phyloP scores from a whole-genome alignment of 1,139 yeast species.

The Diutina mesorugosa region DNA sequence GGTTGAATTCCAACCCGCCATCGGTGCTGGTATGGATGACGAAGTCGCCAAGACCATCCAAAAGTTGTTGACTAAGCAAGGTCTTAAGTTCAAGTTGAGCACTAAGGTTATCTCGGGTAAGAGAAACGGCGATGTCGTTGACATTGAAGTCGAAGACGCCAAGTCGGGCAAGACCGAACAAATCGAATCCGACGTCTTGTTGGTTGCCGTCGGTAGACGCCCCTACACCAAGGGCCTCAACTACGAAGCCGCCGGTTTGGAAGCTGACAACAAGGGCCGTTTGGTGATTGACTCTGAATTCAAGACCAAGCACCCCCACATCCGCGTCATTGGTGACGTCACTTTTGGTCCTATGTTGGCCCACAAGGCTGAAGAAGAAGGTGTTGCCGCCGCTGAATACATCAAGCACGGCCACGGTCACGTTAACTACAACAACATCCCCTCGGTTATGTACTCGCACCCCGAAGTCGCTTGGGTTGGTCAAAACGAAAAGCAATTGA shows the following conservation, averaged over 20 bases:
- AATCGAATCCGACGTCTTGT: constrained; percentile 80
- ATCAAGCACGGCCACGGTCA: constrained; percentile 92
- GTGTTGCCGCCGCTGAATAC: constrained; percentile 88
- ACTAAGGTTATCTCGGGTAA: constrained; percentile 84
- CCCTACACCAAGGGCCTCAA: constrained; percentile 88
- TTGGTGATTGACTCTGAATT: constrained; percentile 88
- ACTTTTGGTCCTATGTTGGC: constrained; percentile 99
- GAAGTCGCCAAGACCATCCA: constrained; percentile 88
- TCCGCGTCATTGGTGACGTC: constrained; percentile 95
- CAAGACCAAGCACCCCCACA: constrained; percentile 85
- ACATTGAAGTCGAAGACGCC: constrained; percentile 79
- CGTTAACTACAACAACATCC: constrained; percentile 95
- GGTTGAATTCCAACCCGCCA: constrained; percentile 77
- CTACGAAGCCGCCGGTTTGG: constrained; percentile 81
- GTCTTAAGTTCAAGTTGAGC: constrained; percentile 82
- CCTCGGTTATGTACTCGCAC: constrained; percentile 97
- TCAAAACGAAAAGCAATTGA: constrained; percentile 87
- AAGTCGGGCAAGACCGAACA: constrained; percentile 74
- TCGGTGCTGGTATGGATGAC: constrained; percentile 94
- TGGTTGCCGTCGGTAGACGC: constrained; percentile 98
- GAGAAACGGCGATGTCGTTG: constrained; percentile 79
- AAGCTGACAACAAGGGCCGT: constrained; percentile 84
- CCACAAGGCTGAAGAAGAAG: constrained; percentile 99
- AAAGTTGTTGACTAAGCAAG: constrained; percentile 88
- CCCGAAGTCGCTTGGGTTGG: constrained; percentile 99